Evolutionary conservation across 192 early-diverging fungal species (phyloP).

Genomic region (Umbelopsis isabellina): DNA sequence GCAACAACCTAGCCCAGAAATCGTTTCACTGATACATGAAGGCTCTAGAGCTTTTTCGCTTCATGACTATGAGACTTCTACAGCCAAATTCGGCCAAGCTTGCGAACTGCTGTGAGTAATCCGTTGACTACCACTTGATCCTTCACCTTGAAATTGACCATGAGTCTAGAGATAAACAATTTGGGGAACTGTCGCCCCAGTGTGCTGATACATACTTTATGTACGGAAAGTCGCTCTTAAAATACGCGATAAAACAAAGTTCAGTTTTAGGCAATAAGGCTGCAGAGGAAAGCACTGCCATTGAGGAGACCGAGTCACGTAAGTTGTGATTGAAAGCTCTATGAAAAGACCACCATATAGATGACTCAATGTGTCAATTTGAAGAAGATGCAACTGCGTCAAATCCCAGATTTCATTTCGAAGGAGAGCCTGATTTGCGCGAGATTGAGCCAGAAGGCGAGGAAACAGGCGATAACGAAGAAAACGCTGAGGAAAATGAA

Average conservation of each 20-base stretch:
- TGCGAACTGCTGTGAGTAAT: conserved; percentile 63
- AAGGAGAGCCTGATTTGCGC: conserved; percentile 62
- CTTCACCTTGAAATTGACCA: background rate
- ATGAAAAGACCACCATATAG: conserved; percentile 24
- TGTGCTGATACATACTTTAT: conserved; percentile 74
- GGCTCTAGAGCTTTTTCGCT: conserved; percentile 69
- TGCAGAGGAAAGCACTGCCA: conserved; percentile 44
- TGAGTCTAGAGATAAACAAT: conserved; percentile 54
- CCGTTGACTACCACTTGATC: background rate
- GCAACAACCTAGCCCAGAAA: background rate
- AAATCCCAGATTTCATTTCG: conserved; percentile 65
- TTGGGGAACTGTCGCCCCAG: conserved; percentile 62
- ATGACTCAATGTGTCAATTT: conserved; percentile 4
- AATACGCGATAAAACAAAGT: conserved; percentile 72
- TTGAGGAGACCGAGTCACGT: conserved; percentile 32
- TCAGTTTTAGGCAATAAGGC: conserved; percentile 68
- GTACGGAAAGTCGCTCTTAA: conserved; percentile 77
- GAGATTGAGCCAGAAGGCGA: conserved; percentile 41
- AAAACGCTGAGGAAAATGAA: conserved; percentile 47
- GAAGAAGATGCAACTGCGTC: background rate
- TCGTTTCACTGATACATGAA: conserved; percentile 31
- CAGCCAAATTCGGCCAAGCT: conserved; percentile 69
- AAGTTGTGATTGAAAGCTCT: conserved; percentile 26
- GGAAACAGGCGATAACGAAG: conserved; percentile 40
- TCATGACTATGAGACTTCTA: conserved; percentile 65